Percentiles rank a stretch among this genome's conserved stretches.
Conservation (phyloP, 148 eudicot species). For the Heliosperma pusillum region DNA sequence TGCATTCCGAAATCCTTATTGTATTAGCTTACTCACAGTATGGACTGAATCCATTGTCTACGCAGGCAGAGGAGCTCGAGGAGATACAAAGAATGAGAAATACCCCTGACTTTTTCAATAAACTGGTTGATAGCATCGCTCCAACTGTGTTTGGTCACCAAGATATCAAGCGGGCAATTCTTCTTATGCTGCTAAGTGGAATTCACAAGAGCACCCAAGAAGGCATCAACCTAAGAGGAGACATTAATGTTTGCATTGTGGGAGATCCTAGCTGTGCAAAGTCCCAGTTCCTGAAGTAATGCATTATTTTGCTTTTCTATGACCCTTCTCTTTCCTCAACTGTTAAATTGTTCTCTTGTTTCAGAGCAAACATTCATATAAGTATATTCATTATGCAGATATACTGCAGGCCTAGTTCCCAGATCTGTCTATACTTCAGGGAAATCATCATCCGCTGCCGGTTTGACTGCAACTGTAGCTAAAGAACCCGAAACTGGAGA, state of each 20-base stretch:
- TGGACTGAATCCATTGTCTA: constrained; percentile 5
- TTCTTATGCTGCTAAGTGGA: constrained; percentile 95
- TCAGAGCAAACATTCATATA: constrained; percentile 1
- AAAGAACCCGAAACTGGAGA: constrained; percentile 99
- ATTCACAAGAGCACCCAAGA: constrained; percentile 91
- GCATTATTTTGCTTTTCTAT: constrained; percentile 9
- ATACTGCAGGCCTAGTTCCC: constrained; percentile 79
- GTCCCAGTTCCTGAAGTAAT: constrained; percentile 96
- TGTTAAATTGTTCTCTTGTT: not conserved
- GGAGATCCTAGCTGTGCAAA: constrained; percentile 99
- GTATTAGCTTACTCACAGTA: not conserved
- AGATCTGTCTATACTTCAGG: constrained; percentile 99
- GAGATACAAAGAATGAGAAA: constrained; percentile 82
- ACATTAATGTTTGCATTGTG: constrained; percentile 95
- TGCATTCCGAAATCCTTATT: not conserved
- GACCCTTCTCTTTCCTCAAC: not conserved
- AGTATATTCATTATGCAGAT: constrained; percentile 40
- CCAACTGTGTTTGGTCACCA: constrained; percentile 97
- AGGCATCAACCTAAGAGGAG: constrained; percentile 97
- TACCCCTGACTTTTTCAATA: constrained; percentile 92
- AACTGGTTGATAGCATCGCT: constrained; percentile 92
- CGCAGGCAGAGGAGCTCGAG: constrained; percentile 70
- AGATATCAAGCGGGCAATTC: constrained; percentile 93
- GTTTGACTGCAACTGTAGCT: constrained; percentile 98
- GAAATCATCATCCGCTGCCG: constrained; percentile 98